Conservation (phyloP, 2,329 filamentous ascomycete genomes). For the Stromatinia cepivora region DNA sequence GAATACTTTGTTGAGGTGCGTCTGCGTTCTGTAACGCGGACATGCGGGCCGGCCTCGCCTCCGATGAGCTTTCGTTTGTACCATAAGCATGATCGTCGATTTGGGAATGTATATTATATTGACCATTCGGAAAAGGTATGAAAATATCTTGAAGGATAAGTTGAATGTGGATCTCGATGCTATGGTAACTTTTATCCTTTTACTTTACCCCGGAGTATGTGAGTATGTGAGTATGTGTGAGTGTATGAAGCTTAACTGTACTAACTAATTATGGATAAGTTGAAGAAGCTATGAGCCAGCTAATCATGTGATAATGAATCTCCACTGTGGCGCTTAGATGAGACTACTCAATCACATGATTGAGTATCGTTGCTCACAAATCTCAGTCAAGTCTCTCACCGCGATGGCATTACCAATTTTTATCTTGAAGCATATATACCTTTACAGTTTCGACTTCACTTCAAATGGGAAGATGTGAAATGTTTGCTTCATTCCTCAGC, state of each 20-base stretch:
- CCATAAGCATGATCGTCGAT: slow-evolving; percentile 11
- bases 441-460: background rate
- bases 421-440: background rate
- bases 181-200: background rate
- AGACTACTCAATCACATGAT: too few species aligned
- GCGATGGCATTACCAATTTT: slow-evolving; percentile 9
- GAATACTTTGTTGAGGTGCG: slow-evolving; percentile 13
- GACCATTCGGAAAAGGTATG: slow-evolving; percentile 1
- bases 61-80: slow-evolving; percentile 4
- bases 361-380: background rate
- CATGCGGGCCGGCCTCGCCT: slow-evolving; percentile 30
- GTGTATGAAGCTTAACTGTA: background rate
- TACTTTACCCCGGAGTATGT: background rate
- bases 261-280: background rate
- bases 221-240: background rate
- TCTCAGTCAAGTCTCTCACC: background rate
- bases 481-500: background rate
- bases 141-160: background rate
- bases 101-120: slow-evolving; percentile 1
- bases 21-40: slow-evolving; percentile 17
- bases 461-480: background rate
- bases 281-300: background rate
- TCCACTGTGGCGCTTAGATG: background rate
- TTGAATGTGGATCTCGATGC: background rate
- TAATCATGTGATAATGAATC: background rate